Conservation (phyloP, 2,329 filamentous ascomycete species). For the Calonectria crousiana region DNA sequence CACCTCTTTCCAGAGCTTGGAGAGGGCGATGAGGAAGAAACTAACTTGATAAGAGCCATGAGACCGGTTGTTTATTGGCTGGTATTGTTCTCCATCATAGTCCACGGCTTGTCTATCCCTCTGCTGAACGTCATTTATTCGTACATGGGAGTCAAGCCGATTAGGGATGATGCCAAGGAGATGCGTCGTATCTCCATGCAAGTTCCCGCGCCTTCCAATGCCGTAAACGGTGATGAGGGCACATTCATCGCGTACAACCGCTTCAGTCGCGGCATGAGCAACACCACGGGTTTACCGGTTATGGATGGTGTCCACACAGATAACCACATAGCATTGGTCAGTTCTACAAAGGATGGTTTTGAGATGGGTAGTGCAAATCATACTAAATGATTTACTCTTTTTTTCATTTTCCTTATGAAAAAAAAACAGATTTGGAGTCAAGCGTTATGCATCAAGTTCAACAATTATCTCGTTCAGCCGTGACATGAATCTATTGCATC, state of each 20-base stretch:
- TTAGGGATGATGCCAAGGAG: conserved; percentile 42
- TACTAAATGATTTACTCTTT: no score
- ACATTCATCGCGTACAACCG: conserved; percentile 25
- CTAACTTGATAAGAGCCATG: conserved; percentile 51
- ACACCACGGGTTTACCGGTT: no score
- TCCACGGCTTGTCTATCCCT: conserved; percentile 58
- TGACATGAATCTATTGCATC: no score
- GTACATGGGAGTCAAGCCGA: conserved; percentile 49
- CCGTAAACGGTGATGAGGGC: background rate
- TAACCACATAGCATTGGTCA: no score
- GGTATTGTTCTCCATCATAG: conserved; percentile 42
- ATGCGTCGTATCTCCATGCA: background rate
- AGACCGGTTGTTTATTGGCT: conserved; percentile 56
- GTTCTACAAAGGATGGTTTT: no score
- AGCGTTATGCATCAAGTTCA: no score
- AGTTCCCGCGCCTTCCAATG: conserved; percentile 15
- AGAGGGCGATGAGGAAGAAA: conserved; percentile 50
- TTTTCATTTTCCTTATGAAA: no score
- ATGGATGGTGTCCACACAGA: no score
- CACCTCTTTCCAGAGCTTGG: conserved; percentile 54
- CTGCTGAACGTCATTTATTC: conserved; percentile 33
- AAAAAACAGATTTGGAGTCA: no score
- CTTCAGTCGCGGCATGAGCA: conserved; percentile 18
- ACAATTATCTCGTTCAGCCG: no score
- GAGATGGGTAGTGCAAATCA: no score